Evolutionary conservation across 169 alveolate species (phyloP), one percentile per base, ranked within the genome.

Genomic region (Plasmodium billcollinsi): DNA sequence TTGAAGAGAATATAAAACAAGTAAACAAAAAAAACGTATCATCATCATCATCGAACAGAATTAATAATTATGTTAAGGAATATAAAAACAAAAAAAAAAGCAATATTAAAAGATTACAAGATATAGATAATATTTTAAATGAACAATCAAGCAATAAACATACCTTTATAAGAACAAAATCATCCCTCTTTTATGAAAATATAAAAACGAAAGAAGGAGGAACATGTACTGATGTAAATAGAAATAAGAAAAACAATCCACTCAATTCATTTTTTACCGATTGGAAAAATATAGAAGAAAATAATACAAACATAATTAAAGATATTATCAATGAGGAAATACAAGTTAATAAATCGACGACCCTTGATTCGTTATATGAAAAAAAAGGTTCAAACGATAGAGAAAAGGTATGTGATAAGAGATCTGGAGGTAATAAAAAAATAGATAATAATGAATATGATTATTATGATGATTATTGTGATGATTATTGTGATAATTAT

Each of bases 211-310:
- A 62, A 29, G 92, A 86, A 49, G 76, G 71, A 9, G 92, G 92
- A 2, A 73, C 59, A 66, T 86, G 92, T 47, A 86, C 92, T 0
- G 92, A 86, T 73, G 92, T 86, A 14, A 86, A 86, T 45, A 86
- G 92, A 65, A 65, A 67, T 47, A 39, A 39, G 3, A 86, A 47
- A 58, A 26, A 20, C 12, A 29, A 45, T 3, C 24, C 21, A 26
- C 24, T 86, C 15, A 88, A 86, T 39, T 24, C 92, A 6, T 39
- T 71, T 54, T 73, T 62, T 21, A 15, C 24, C 14, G 73, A 86
- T n/a, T 11, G 73, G 47, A 7, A 69, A 80, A 39, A 67, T 29
- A 15, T 7, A 14, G 65, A 62, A 9, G 56, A 61, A 26, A 39
- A 70, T 26, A 71, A 43, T 20, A 50, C 73, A 14, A 47, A 39